Percentiles rank a stretch among this genome's conserved stretches.
Evolutionary conservation across 306 rosid genomes (phyloP).

Genomic region (Echinosophora koreensis): DNA sequence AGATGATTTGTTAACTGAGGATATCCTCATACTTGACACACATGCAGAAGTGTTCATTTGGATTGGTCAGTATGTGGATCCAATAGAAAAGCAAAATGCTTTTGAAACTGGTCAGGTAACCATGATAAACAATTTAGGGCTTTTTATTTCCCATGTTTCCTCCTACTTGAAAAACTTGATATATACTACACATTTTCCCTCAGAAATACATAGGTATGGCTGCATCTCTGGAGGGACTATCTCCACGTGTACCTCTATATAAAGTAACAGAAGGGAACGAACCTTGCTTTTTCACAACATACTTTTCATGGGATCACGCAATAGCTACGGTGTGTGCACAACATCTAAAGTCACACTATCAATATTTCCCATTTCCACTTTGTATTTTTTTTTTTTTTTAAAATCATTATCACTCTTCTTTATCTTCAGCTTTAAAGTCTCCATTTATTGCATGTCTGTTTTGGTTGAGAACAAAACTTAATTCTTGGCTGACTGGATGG

Average conservation of each 20-base stretch:
- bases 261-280: slow-evolving; percentile 96
- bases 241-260: slow-evolving; percentile 82
- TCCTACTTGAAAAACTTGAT: slow-evolving; percentile 25
- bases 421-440: slow-evolving; percentile 6
- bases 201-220: slow-evolving; percentile 93
- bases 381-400: background rate
- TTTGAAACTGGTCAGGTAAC: slow-evolving; percentile 89
- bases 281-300: slow-evolving; percentile 95
- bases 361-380: slow-evolving; percentile 21
- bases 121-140: slow-evolving; percentile 31
- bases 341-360: background rate
- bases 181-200: slow-evolving; percentile 29
- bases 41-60: slow-evolving; percentile 96
- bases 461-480: slow-evolving; percentile 36
- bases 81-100: slow-evolving; percentile 82
- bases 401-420: slow-evolving; percentile 3
- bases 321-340: slow-evolving; percentile 77
- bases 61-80: slow-evolving; percentile 86
- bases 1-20: slow-evolving; percentile 94
- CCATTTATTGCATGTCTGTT: slow-evolving; percentile 32
- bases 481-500: slow-evolving; percentile 10
- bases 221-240: slow-evolving; percentile 79
- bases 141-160: slow-evolving; percentile 35
- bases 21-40: slow-evolving; percentile 85
- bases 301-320: slow-evolving; percentile 88